These are phyloP conservation scores for Trichocladium antarcticum DNA, from an alignment of 495 filamentous ascomycete species.

Conservation along the genomic window DNA sequence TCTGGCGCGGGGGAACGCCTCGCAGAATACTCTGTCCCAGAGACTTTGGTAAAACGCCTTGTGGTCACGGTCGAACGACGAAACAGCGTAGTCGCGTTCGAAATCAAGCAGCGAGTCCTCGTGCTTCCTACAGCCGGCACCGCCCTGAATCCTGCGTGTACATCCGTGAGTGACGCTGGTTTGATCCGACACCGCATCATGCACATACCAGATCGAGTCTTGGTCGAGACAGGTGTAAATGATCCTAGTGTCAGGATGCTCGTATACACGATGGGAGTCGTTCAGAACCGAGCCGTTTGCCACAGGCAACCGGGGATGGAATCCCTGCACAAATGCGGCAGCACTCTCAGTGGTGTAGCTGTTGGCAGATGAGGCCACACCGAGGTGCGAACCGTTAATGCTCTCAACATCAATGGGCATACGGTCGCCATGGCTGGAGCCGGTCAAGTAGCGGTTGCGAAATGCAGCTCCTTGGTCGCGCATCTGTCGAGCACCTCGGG, in stretches of 20 bases:
- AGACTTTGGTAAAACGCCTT: constrained; percentile 27
- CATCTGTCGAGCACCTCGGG: constrained; percentile 33
- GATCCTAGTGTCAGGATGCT: constrained; percentile 32
- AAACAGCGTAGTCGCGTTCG: constrained; percentile 11
- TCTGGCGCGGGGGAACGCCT: constrained; percentile 16
- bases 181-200: fast-evolving
- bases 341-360: constrained; percentile 25
- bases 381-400: constrained; percentile 32
- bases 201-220: constrained; percentile 29
- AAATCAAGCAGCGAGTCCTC: constrained; percentile 19
- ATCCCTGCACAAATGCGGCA: constrained; percentile 33
- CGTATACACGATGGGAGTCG: constrained; percentile 26
- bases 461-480: constrained; percentile 27
- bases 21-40: constrained; percentile 22
- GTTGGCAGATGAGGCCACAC: constrained; percentile 26
- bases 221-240: constrained; percentile 20
- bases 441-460: constrained; percentile 29
- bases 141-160: constrained; percentile 24
- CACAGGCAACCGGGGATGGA: no score
- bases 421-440: constrained; percentile 13
- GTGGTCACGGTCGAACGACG: constrained; percentile 19
- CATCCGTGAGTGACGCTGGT: not conserved
- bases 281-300: no score
- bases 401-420: constrained; percentile 25
- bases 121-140: constrained; percentile 24